Conservation (phyloP, 306 rosid genomes). For the Rosa persica region DNA sequence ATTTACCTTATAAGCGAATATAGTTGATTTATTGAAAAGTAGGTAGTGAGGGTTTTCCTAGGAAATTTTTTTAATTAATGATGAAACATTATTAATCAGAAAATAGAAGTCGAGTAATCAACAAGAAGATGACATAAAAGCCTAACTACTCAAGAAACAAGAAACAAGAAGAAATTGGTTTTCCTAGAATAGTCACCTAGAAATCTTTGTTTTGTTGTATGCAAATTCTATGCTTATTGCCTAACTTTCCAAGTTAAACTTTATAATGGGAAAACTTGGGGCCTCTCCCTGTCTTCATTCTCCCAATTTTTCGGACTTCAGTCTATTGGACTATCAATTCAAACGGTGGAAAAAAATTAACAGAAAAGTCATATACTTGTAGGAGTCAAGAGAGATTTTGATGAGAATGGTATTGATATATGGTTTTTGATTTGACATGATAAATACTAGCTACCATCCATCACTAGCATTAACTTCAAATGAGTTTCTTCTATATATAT, state of each 20-base stretch:
- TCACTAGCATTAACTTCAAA: not conserved
- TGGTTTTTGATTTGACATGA: constrained; percentile 3
- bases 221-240: constrained; percentile 2
- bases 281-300: not conserved
- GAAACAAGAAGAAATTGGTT: not conserved
- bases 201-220: not conserved
- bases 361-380: not conserved
- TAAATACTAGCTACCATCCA: not conserved
- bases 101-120: not conserved
- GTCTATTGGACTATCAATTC: not conserved
- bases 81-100: not conserved
- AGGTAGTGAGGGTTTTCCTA: too few relatives aligned
- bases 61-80: too few relatives aligned
- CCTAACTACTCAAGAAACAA: not conserved
- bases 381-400: not conserved
- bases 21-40: too few relatives aligned
- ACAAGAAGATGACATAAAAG: not conserved
- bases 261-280: not conserved
- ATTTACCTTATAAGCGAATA: too few relatives aligned
- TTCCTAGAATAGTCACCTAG: not conserved
- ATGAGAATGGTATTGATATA: not conserved
- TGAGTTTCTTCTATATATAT: not conserved
- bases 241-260: not conserved
- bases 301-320: constrained; percentile 16
- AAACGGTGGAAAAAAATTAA: not conserved